These are phyloP conservation scores for Aspergillus steynii DNA, from an alignment of 495 filamentous ascomycete species.

Conservation along the genomic window DNA sequence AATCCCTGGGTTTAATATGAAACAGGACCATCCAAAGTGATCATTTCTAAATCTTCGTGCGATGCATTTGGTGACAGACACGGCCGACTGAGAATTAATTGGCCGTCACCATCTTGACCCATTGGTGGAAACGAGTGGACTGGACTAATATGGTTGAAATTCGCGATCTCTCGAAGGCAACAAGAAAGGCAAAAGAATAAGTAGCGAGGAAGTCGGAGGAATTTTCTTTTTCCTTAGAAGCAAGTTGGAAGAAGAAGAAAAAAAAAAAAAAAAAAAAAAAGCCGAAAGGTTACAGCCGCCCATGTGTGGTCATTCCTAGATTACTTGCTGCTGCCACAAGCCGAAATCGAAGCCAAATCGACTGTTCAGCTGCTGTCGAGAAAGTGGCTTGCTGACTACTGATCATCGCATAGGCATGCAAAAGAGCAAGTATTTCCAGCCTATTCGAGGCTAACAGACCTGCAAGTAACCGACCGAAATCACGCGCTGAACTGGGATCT, in stretches of 20 bases:
- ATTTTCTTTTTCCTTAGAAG: not conserved
- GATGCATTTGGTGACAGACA: slow-evolving; percentile 10
- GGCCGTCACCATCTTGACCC: slow-evolving; percentile 1
- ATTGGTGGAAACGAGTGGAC: not conserved
- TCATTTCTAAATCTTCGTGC: slow-evolving; percentile 6
- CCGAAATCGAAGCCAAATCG: not conserved
- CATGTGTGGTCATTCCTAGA: not conserved
- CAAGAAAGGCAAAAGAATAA: not conserved
- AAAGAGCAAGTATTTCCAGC: not conserved
- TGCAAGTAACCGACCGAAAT: slow-evolving; percentile 27
- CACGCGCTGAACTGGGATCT: slow-evolving; percentile 21
- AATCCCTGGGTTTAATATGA: slow-evolving; percentile 16
- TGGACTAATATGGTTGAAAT: not conserved
- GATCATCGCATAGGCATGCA: not conserved
- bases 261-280: not conserved
- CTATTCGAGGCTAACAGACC: slow-evolving; percentile 16
- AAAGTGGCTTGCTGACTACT: slow-evolving; percentile 16
- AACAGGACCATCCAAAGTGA: slow-evolving; percentile 15
- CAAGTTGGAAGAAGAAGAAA: not conserved
- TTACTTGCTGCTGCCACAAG: not conserved
- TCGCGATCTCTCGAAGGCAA: not conserved
- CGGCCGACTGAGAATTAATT: not conserved
- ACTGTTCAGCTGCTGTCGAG: not conserved
- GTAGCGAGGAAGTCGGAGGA: not conserved
- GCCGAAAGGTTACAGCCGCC: slow-evolving; percentile 3